These are phyloP conservation scores for Vicia sativa DNA, from an alignment of 306 rosid genomes.

Conservation along the genomic window DNA sequence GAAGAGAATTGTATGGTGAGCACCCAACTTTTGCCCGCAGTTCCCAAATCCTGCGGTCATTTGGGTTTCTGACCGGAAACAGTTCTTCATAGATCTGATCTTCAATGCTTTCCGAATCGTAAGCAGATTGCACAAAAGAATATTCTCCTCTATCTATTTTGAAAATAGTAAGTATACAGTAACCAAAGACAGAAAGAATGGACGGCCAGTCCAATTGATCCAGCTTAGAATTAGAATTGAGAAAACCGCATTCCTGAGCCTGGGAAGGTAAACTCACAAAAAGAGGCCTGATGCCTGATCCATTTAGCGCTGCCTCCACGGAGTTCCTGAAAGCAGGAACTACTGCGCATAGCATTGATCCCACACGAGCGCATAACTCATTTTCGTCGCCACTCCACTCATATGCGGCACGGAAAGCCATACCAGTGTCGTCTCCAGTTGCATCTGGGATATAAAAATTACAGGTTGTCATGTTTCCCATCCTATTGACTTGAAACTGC, in stretches of 20 bases:
- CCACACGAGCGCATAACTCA: neutral
- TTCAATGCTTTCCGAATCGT: no score
- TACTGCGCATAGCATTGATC: neutral
- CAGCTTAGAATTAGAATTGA: neutral
- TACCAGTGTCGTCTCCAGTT: neutral
- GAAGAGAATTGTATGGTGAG: no score
- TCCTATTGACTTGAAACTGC: neutral
- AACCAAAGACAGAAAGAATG: neutral
- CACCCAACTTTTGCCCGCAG: no score
- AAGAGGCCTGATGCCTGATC: neutral
- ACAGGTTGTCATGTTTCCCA: neutral
- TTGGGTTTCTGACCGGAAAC: no score
- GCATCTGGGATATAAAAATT: neutral
- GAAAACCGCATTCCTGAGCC: neutral
- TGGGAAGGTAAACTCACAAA: constrained; percentile 3
- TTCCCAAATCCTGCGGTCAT: no score
- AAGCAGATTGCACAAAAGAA: no score
- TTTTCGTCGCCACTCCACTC: neutral
- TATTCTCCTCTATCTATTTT: neutral
- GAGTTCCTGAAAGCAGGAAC: neutral
- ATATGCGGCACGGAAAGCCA: neutral
- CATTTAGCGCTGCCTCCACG: neutral
- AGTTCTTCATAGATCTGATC: no score
- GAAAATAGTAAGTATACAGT: neutral
- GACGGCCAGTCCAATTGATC: neutral